phyloP scores from a whole-genome alignment of 352 stramenopile species.

The Globisporangium splendens region DNA sequence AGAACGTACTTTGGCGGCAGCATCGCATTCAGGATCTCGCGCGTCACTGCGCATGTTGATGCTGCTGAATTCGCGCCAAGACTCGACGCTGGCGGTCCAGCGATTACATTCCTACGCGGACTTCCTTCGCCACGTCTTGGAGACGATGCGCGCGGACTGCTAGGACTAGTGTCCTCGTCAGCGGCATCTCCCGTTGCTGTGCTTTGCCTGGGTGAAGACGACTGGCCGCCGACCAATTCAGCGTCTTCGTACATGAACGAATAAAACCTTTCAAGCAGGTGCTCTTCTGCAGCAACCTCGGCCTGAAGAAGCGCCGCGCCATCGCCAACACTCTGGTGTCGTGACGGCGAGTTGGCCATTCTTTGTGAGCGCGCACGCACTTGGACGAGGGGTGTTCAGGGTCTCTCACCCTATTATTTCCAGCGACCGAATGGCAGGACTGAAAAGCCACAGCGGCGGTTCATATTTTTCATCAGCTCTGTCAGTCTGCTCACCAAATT shows the following conservation, averaged over 20 bases:
- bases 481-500: not conserved
- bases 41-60: constrained; percentile 16
- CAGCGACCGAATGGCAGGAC: not conserved
- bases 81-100: constrained; percentile 9
- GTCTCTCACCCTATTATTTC: not conserved
- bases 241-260: constrained; percentile 56
- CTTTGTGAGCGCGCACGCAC: not conserved
- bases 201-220: constrained; percentile 23
- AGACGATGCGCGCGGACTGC: constrained; percentile 18
- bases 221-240: constrained; percentile 28
- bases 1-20: constrained; percentile 57
- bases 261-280: constrained; percentile 57
- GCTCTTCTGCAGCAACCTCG: constrained; percentile 21
- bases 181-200: constrained; percentile 21
- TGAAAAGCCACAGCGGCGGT: constrained; percentile 14
- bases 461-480: not conserved
- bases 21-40: constrained; percentile 66
- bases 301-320: constrained; percentile 6
- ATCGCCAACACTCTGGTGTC: constrained; percentile 2
- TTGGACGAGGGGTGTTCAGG: not conserved
- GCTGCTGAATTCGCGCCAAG: constrained; percentile 10
- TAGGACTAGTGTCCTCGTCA: constrained; percentile 7
- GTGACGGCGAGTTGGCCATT: not conserved
- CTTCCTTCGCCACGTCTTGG: constrained; percentile 18
- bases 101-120: constrained; percentile 14